A percentile compares a stretch with the other conserved stretches of the same genome.
Evolutionary conservation across 371 early-diverging fungal genomes (phyloP).

Genomic region (Encephalitozoon hellem): DNA sequence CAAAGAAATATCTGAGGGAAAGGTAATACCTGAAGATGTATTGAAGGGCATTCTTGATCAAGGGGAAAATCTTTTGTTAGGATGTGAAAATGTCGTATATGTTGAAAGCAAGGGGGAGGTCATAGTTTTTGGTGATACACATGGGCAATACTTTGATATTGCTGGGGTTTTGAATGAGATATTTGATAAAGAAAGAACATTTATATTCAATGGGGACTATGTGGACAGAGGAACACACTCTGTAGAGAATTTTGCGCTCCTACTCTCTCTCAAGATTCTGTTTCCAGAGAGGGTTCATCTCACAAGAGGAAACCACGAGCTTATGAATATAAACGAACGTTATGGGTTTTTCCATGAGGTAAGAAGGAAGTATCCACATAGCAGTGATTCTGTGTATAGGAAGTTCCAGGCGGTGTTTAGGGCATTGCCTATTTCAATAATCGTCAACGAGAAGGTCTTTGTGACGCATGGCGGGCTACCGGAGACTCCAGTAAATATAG

Average conservation of each 20-base stretch:
- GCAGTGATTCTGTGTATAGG: constrained; percentile 33
- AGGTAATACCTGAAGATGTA: background rate
- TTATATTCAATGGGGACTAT: constrained; percentile 79
- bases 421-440: constrained; percentile 78
- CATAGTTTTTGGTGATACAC: constrained; percentile 80
- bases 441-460: constrained; percentile 78
- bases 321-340: constrained; percentile 84
- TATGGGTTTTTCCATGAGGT: constrained; percentile 96
- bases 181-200: constrained; percentile 37
- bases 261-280: constrained; percentile 66
- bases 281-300: constrained; percentile 72
- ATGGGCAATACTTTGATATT: constrained; percentile 81
- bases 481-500: constrained; percentile 52
- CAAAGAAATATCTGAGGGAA: background rate
- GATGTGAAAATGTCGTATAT: constrained; percentile 3
- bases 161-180: constrained; percentile 38
- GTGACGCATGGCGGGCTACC: constrained; percentile 94
- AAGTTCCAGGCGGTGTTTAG: constrained; percentile 84
- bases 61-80: background rate
- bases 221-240: constrained; percentile 91
- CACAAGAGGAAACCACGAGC: constrained; percentile 95
- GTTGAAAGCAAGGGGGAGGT: background rate
- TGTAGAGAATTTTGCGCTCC: constrained; percentile 79
- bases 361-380: constrained; percentile 70
- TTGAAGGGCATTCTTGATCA: background rate